A percentile compares a stretch with the other conserved stretches of the same genome.
Conservation (phyloP, 805 yeast species). For the Nakazawaea ishiwadae region DNA sequence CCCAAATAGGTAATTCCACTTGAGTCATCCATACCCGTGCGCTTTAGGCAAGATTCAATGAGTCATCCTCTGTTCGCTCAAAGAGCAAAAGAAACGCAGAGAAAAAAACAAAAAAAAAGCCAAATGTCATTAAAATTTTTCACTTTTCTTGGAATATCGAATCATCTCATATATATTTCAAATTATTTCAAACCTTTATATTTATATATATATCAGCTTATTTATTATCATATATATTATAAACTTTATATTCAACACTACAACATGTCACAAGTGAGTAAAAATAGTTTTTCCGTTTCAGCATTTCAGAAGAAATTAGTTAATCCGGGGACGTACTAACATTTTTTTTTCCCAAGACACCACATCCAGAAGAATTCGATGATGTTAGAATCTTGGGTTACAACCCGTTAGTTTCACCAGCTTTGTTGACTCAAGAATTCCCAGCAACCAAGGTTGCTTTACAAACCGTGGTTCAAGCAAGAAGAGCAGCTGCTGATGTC, state of each 20-base stretch:
- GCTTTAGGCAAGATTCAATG: too few relatives aligned
- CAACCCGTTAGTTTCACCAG: constrained; percentile 94
- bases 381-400: constrained; percentile 82
- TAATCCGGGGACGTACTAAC: not conserved
- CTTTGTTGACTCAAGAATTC: constrained; percentile 78
- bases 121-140: too few relatives aligned
- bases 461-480: constrained; percentile 67
- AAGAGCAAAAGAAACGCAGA: not conserved
- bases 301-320: too few relatives aligned
- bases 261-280: constrained; percentile 6
- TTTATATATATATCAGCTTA: too few relatives aligned
- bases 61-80: not conserved
- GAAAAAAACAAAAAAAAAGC: too few relatives aligned
- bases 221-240: too few relatives aligned
- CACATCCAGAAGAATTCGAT: constrained; percentile 62
- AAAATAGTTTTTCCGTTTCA: too few relatives aligned
- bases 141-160: too few relatives aligned
- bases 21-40: not conserved
- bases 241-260: too few relatives aligned
- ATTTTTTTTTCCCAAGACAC: constrained; percentile 26
- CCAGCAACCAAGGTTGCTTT: constrained; percentile 55
- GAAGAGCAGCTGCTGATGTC: constrained; percentile 73
- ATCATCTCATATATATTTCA: too few relatives aligned
- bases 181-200: too few relatives aligned
- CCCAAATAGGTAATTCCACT: not conserved